Evolutionary conservation across 2,329 filamentous ascomycete genomes (phyloP).

Genomic region (Cytospora schulzeri): DNA sequence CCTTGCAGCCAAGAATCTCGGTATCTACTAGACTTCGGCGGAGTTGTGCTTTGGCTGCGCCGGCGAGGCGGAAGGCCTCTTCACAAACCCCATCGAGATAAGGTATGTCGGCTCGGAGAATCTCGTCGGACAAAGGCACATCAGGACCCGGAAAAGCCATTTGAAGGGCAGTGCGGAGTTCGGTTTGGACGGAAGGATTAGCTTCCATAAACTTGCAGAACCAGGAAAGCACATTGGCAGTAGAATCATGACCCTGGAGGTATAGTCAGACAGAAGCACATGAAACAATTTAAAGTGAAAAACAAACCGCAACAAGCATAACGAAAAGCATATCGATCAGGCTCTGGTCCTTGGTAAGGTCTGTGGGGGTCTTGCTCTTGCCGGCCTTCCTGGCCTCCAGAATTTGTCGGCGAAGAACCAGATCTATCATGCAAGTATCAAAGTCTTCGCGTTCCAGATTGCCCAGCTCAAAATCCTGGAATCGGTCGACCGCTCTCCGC

Average conservation of each 20-base stretch:
- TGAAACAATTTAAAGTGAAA: constrained; percentile 36
- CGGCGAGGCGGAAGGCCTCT: constrained; percentile 41
- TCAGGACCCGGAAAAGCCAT: constrained; percentile 33
- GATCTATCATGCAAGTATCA: constrained; percentile 39
- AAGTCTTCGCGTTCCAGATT: constrained; percentile 33
- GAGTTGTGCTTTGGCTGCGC: constrained; percentile 32
- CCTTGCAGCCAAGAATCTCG: constrained; percentile 41
- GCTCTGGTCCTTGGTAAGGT: constrained; percentile 32
- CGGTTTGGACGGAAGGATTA: constrained; percentile 19
- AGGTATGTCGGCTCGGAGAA: constrained; percentile 36
- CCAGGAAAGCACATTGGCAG: constrained; percentile 40
- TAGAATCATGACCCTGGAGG: constrained; percentile 47
- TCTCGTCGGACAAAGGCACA: constrained; percentile 37
- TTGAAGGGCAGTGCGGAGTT: constrained; percentile 28
- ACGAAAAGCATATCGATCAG: constrained; percentile 35
- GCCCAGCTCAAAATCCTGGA: constrained; percentile 28
- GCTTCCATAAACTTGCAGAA: constrained; percentile 30
- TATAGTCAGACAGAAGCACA: constrained; percentile 36
- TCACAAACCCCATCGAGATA: constrained; percentile 48
- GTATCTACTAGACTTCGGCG: constrained; percentile 42
- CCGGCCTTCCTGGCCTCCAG: constrained; percentile 39
- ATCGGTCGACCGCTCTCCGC: constrained; percentile 29
- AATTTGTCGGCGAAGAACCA: constrained; percentile 39
- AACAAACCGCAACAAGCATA: constrained; percentile 30
- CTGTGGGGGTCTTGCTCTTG: constrained; percentile 27